phyloP scores from a whole-genome alignment of 139 green algal genomes.

The Ulvella scutata region DNA sequence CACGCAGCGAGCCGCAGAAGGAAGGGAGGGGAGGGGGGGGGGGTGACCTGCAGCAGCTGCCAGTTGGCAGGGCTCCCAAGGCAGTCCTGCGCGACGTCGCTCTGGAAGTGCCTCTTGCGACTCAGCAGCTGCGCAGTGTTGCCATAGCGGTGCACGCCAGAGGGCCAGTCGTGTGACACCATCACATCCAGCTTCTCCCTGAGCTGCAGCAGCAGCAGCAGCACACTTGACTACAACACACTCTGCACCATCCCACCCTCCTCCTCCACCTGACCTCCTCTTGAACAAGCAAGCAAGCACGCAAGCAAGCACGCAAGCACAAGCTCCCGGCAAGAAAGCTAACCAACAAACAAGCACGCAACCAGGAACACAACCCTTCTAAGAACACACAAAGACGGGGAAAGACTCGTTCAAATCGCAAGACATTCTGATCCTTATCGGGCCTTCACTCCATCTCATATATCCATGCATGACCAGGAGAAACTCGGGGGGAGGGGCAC shows the following conservation, averaged over 20 bases:
- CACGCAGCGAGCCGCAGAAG: no score
- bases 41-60: constrained; percentile 39
- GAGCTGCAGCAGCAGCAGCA: constrained; percentile 26
- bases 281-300: no score
- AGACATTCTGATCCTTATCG: not conserved
- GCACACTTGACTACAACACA: not conserved
- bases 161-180: constrained; percentile 94
- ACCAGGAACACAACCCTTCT: no score
- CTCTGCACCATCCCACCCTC: no score
- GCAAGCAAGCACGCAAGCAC: no score
- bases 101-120: constrained; percentile 65
- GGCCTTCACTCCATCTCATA: not conserved
- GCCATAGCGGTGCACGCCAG: constrained; percentile 62
- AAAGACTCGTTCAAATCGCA: not conserved
- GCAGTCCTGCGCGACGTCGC: constrained; percentile 49
- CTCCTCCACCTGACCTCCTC: no score
- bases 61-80: constrained; percentile 51
- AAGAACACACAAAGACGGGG: no score
- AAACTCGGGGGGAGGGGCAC: no score
- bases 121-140: constrained; percentile 51
- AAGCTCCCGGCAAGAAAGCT: no score
- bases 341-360: no score
- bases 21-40: no score
- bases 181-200: constrained; percentile 68
- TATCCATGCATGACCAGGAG: not conserved